phyloP scores from a whole-genome alignment of 345 rosid species.

The Arabidopsis suecica region DNA sequence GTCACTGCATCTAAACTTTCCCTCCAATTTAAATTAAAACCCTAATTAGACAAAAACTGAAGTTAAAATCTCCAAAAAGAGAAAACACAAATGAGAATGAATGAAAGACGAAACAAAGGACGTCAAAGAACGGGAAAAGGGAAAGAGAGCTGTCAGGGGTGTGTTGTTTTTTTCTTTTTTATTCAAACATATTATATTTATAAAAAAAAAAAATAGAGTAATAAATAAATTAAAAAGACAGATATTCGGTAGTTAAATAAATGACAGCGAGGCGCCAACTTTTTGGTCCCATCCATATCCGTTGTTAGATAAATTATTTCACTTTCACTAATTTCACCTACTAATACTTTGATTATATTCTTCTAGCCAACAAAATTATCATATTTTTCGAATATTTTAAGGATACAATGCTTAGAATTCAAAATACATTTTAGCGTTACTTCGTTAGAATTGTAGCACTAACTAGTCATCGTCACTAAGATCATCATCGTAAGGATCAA shows the following conservation, averaged over 20 bases:
- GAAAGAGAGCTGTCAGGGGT: constrained; percentile 35
- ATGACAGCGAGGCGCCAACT: constrained; percentile 41
- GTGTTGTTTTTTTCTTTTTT: neutral
- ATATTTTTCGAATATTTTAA: neutral
- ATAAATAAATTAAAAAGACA: constrained; percentile 14
- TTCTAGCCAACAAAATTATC: neutral
- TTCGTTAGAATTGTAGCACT: constrained; percentile 5
- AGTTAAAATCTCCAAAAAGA: constrained; percentile 26
- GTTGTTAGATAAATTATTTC: constrained; percentile 10
- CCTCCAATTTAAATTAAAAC: constrained; percentile 2
- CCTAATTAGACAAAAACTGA: constrained; percentile 28
- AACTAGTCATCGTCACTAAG: constrained; percentile 45
- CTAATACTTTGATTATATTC: too few species aligned
- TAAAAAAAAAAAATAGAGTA: neutral
- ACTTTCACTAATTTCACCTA: neutral
- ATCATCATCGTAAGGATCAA: constrained; percentile 53
- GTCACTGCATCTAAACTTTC: constrained; percentile 20
- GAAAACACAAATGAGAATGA: constrained; percentile 5
- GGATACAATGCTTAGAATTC: constrained; percentile 10
- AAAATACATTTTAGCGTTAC: constrained; percentile 11
- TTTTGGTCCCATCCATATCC: constrained; percentile 2
- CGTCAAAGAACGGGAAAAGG: constrained; percentile 28
- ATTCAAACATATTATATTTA: neutral
- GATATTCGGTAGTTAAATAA: constrained; percentile 32
- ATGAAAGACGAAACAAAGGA: constrained; percentile 31